Base-by-base conservation (phyloP, 1,284 basidiomycete genomes). In the Porodaedalea pini region DNA sequence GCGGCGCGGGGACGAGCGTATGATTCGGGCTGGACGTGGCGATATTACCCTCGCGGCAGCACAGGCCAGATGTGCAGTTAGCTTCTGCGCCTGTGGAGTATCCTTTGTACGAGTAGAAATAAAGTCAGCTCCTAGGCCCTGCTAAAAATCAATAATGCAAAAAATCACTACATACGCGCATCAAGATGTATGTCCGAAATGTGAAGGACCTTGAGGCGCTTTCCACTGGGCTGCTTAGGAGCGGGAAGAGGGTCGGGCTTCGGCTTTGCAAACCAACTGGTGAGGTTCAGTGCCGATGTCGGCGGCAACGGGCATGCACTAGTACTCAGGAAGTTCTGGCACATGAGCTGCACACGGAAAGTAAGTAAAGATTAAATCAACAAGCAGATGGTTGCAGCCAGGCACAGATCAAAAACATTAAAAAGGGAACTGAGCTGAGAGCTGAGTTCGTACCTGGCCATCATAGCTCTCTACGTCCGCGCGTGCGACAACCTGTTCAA, bases 131-230 rank as follows among this genome's bases (percentile, higher is more conserved):
- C 32, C 23, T 8, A 34, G 25, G 2, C 59, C 31, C 13, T 25
- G 36, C 2, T 13, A 32, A 13, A 19, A 15, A 45, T 34, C 19
- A 48, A 25, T 7, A 21, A 51, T 32, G 8, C 8, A 13, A 36
- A 25, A 17, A 51, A 57, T 5, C 27, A 13, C 21, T 17, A 34
- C 76, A 51, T 63, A 83, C 80, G 76, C 44, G 90, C 82, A 66
- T 92, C 90, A 52, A 92, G 71, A 69, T 92, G 90, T 57, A 90
- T 75, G 65, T 92, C 90, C 0, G 86, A 89, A 13, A 91, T 62
- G 65, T 92, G 90, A 43, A 92, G 70, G 1, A 92, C 84, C 65
- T 87, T 89, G 39, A 91, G 71, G 44, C 81, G 76, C 64, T 85
- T 72, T 8, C 86, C 86, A 45, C 81, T 86, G 7, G 78, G 75